These are phyloP conservation scores for Aspergillus tamarii DNA, from an alignment of 2,329 filamentous ascomycete species.

Conservation along the genomic window DNA sequence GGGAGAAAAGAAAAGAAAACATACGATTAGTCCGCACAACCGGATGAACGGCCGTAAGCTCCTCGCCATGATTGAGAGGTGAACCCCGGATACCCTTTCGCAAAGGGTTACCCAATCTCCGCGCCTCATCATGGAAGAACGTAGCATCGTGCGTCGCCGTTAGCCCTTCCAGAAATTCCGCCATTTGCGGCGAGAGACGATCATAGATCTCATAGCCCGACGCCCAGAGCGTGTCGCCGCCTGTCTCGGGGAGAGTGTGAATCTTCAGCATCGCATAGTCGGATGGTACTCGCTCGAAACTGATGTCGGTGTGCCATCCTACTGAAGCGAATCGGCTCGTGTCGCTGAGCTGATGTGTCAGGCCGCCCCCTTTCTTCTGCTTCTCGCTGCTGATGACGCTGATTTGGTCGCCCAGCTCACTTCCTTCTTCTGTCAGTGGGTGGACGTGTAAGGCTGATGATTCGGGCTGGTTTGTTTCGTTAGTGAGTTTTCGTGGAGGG, in stretches of 20 bases:
- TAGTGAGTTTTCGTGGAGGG: neutral
- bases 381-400: conserved; percentile 65
- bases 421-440: conserved; percentile 60
- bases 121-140: conserved; percentile 54
- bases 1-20: neutral
- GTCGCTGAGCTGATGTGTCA: conserved; percentile 35
- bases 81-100: conserved; percentile 55
- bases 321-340: conserved; percentile 47
- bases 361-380: conserved; percentile 48
- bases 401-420: conserved; percentile 63
- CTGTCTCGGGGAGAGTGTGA: conserved; percentile 58
- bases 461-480: conserved; percentile 44
- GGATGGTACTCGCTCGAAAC: conserved; percentile 65
- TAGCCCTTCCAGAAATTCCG: conserved; percentile 61
- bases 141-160: conserved; percentile 60
- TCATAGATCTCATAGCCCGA: conserved; percentile 70
- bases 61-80: conserved; percentile 57
- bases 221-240: conserved; percentile 68
- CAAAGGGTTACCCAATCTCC: conserved; percentile 24
- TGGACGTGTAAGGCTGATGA: conserved; percentile 62
- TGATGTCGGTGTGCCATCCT: conserved; percentile 63
- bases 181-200: conserved; percentile 59
- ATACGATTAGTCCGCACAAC: conserved; percentile 61
- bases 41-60: conserved; percentile 58
- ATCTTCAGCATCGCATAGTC: conserved; percentile 66